Evolutionary conservation across 768 basidiomycete species (phyloP).

Genomic region (Mycena maculata): DNA sequence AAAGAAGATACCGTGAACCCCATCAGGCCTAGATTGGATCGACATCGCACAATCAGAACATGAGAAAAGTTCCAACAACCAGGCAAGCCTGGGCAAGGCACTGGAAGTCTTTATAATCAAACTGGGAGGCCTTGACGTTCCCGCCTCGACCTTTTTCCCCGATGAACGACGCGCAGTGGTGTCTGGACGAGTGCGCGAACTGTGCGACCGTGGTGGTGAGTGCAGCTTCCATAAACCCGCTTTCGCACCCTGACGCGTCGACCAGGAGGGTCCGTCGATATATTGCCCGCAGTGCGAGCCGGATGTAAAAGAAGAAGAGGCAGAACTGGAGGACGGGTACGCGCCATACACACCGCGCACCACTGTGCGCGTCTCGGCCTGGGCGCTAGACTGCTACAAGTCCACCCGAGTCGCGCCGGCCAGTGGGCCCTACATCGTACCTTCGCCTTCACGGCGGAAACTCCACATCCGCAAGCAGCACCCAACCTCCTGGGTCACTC

Average conservation of each 20-base stretch:
- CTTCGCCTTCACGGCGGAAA: conserved; percentile 22
- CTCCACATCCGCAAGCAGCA: conserved; percentile 28
- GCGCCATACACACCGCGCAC: conserved; percentile 5
- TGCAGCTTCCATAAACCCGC: not conserved
- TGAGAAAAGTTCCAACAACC: not conserved
- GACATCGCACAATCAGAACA: conserved; percentile 22
- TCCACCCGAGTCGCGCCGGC: conserved; percentile 3
- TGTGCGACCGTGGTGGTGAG: conserved; percentile 31
- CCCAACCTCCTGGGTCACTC: conserved; percentile 21
- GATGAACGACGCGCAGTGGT: conserved; percentile 33
- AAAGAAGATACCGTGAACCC: conserved; percentile 17
- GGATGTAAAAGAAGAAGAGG: not conserved
- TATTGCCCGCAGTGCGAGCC: conserved; percentile 33
- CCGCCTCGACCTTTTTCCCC: not conserved
- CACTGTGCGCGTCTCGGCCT: conserved; percentile 19
- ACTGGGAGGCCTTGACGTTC: too few species aligned
- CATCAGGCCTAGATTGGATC: conserved; percentile 15
- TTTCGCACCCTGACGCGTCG: conserved; percentile 2
- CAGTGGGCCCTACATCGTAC: conserved; percentile 11
- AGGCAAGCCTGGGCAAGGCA: not conserved
- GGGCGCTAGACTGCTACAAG: conserved; percentile 32
- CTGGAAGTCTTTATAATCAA: conserved; percentile 26
- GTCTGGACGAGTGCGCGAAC: conserved; percentile 31
- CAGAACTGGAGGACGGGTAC: not conserved
- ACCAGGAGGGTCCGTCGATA: conserved; percentile 22